A percentile compares a stretch with the other conserved stretches of the same genome.
These are phyloP conservation scores for Curvularia spicifera DNA, from an alignment of 2,329 filamentous ascomycete species.

Conservation along the genomic window DNA sequence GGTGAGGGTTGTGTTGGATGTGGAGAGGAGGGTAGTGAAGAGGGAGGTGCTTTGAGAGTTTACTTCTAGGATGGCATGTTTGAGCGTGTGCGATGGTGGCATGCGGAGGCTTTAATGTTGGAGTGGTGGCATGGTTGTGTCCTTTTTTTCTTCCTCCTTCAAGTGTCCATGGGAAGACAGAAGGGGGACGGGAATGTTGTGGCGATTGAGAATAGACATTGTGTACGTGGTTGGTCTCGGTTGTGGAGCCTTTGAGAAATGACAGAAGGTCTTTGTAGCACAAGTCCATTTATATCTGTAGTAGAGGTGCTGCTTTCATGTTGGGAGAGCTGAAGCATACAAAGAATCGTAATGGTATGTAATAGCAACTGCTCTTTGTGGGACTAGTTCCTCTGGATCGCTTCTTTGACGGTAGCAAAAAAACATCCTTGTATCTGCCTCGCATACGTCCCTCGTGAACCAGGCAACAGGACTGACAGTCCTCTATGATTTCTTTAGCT, in stretches of 20 bases:
- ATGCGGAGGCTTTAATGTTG: not conserved
- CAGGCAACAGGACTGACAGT: not conserved
- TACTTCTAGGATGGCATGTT: constrained; percentile 5
- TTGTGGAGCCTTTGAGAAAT: too few species aligned
- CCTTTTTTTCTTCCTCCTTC: not conserved
- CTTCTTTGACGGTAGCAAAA: not conserved
- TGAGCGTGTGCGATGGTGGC: not conserved
- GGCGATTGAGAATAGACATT: not conserved
- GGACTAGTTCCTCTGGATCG: too few species aligned
- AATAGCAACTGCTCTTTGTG: not conserved
- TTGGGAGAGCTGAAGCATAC: not conserved
- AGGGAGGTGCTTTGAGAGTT: constrained; percentile 38
- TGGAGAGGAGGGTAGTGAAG: constrained; percentile 53
- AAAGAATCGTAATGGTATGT: not conserved
- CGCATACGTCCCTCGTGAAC: not conserved
- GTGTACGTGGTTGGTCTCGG: not conserved
- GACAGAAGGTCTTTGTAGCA: too few species aligned
- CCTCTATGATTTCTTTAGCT: not conserved
- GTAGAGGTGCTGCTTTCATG: not conserved
- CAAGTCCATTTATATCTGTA: not conserved
- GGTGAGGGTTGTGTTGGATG: constrained; percentile 58
- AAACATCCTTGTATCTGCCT: not conserved
- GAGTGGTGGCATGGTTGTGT: too few species aligned
- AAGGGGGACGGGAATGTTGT: not conserved
- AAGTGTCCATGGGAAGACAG: not conserved